Evolutionary conservation across 2,329 filamentous ascomycete genomes (phyloP), one percentile per base, ranked within the genome.

Genomic region (Penicillium decumbens): DNA sequence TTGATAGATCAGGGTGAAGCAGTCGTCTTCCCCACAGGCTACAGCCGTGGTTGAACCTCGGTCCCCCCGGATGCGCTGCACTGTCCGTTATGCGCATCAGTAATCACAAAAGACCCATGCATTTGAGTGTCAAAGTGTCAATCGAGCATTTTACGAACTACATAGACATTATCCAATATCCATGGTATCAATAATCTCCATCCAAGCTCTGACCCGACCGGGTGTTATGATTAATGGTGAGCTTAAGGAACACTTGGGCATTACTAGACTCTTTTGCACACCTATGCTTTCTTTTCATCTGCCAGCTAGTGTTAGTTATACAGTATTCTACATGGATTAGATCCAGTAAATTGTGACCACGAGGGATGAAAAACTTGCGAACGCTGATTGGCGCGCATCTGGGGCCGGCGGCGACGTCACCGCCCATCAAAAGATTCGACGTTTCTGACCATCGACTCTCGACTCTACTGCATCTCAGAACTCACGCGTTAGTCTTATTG

Each of bases 1-100:
- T 25, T 4, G 25, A 33, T 47, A 33, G 15, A 39, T 5, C 15
- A 33, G 35, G 35, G 41, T 18, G 13, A 44, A 37, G 35, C 27
- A 42, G 24, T 18, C 50, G 29, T 46, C 51, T 56, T 57, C 57
- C 54, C 57, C 58, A 60, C 58, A 55, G 15, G 15, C 15, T 18
- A 43, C 47, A 23, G 20, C 20, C 46, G 40, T 38, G 13, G 32
- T 43, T 46, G 50, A 32, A 51, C 57, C 56, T 59, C 57, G 59
- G 57, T 55, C 50, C 47, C 25, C 4, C 41, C 49, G 48, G 46
- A 9, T 30, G 25, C n/a, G 5, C 13, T n/a, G 39, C 13, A 33
- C 27, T 24, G n/a, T n/a, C n/a, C n/a, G 32, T 18, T 33, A 33
- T 33, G 32, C 32, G 32, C n/a, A 33, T 33, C 6, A 8, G 32